Conservation (phyloP, 371 early-diverging fungal species). For the Apophysomyces sp. region DNA sequence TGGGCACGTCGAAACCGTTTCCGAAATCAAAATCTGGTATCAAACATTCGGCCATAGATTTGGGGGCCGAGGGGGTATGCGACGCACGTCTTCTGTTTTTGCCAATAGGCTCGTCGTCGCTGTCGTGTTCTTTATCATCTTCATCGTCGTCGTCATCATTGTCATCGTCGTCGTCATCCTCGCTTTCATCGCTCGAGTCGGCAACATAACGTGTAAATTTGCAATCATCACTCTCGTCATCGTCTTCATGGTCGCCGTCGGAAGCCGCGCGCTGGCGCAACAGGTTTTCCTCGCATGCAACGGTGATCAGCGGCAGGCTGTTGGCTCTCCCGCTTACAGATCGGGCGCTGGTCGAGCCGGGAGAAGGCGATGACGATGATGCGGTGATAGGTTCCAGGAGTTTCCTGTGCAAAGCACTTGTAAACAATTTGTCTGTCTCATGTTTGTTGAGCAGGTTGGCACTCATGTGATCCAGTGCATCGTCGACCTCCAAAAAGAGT, state of each 20-base stretch:
- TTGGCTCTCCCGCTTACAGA: conserved; percentile 25
- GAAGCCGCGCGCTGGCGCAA: conserved; percentile 14
- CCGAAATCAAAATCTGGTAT: conserved; percentile 53
- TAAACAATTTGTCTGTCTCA: background rate
- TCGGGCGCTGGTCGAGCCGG: background rate
- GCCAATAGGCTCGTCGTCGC: conserved; percentile 44
- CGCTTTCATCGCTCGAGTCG: conserved; percentile 51
- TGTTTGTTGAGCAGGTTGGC: background rate
- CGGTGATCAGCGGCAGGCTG: conserved; percentile 41
- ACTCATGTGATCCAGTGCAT: background rate
- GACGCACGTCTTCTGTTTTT: conserved; percentile 13
- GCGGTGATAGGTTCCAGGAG: conserved; percentile 13
- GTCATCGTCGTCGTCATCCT: conserved; percentile 27
- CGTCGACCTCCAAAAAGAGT: conserved; percentile 14
- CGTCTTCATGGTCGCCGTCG: background rate
- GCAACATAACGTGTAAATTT: conserved; percentile 37
- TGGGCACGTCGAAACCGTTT: conserved; percentile 44
- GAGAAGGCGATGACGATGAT: background rate
- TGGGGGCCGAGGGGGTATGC: conserved; percentile 1
- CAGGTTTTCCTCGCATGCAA: conserved; percentile 16
- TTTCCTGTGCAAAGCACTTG: conserved; percentile 8
- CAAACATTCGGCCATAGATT: conserved; percentile 21
- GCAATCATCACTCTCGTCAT: conserved; percentile 10
- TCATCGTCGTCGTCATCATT: conserved; percentile 34
- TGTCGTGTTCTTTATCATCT: conserved; percentile 26